phyloP scores from a whole-genome alignment of 768 basidiomycete genomes.

The Crepidotus variabilis region DNA sequence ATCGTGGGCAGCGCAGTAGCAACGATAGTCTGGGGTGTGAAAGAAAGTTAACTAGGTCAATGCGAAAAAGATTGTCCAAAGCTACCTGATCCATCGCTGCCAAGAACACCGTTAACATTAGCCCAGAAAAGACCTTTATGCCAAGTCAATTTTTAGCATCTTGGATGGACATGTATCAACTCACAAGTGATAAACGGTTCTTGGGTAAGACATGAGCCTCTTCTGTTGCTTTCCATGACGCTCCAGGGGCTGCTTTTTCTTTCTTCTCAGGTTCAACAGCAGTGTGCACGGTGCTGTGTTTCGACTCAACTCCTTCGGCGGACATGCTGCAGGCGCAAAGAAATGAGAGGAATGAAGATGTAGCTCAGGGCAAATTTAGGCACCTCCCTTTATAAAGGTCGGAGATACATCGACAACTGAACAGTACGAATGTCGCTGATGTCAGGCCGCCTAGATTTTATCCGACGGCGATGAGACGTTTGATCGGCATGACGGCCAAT shows the following conservation, averaged over 20 bases:
- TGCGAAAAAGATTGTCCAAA: slow-evolving; percentile 1
- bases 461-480: neutral
- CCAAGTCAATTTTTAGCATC: neutral
- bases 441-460: neutral
- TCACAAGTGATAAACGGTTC: slow-evolving; percentile 44
- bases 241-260: slow-evolving; percentile 31
- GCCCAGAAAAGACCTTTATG: slow-evolving; percentile 40
- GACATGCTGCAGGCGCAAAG: slow-evolving; percentile 5
- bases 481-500: neutral
- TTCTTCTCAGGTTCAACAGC: slow-evolving; percentile 3
- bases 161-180: slow-evolving; percentile 9
- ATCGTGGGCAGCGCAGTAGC: slow-evolving; percentile 79
- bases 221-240: slow-evolving; percentile 46
- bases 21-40: slow-evolving; percentile 50
- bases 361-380: neutral
- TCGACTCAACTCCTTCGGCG: neutral
- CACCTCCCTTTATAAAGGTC: neutral
- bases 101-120: slow-evolving; percentile 43
- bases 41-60: neutral
- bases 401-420: neutral
- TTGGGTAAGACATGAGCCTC: slow-evolving; percentile 58
- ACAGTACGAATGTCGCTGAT: neutral
- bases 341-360: neutral
- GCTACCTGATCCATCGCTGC: slow-evolving; percentile 60
- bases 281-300: neutral